These are phyloP conservation scores for Corynespora cassiicola DNA, from an alignment of 2,329 filamentous ascomycete species.

Conservation along the genomic window DNA sequence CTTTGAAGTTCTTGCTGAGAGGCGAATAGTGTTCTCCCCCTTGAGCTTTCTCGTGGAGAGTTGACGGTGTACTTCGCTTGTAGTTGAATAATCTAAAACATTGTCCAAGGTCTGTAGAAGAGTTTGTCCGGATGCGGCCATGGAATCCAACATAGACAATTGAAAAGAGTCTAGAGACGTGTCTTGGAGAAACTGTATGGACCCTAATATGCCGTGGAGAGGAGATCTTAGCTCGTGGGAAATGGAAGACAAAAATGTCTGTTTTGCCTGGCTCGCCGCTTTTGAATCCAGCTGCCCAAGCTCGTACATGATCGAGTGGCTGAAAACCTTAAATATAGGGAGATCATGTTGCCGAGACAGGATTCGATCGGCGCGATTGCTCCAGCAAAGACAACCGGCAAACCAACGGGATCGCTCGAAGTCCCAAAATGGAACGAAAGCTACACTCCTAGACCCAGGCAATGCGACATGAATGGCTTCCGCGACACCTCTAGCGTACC, in stretches of 20 bases:
- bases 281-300: slow-evolving; percentile 60
- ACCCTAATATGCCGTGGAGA: slow-evolving; percentile 62
- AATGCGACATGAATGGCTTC: slow-evolving; percentile 61
- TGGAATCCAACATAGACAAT: slow-evolving; percentile 33
- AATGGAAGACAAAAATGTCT: slow-evolving; percentile 43
- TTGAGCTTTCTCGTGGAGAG: slow-evolving; percentile 27
- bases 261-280: slow-evolving; percentile 44
- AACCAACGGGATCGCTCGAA: slow-evolving; percentile 45
- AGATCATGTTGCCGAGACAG: slow-evolving; percentile 38
- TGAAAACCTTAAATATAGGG: slow-evolving; percentile 43
- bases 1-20: slow-evolving; percentile 29
- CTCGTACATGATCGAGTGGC: slow-evolving; percentile 63
- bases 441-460: slow-evolving; percentile 39
- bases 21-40: slow-evolving; percentile 28
- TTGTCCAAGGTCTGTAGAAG: slow-evolving; percentile 51
- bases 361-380: slow-evolving; percentile 32
- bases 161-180: slow-evolving; percentile 27
- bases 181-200: slow-evolving; percentile 44
- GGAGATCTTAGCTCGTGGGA: slow-evolving; percentile 58
- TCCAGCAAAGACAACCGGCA: slow-evolving; percentile 45
- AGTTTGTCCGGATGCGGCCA: slow-evolving; percentile 50
- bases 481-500: slow-evolving; percentile 2
- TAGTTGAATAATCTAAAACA: slow-evolving; percentile 37
- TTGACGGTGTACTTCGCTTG: slow-evolving; percentile 24
- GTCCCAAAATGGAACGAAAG: slow-evolving; percentile 49